phyloP scores from a whole-genome alignment of 148 eudicot genomes.

The Arctostaphylos glauca region DNA sequence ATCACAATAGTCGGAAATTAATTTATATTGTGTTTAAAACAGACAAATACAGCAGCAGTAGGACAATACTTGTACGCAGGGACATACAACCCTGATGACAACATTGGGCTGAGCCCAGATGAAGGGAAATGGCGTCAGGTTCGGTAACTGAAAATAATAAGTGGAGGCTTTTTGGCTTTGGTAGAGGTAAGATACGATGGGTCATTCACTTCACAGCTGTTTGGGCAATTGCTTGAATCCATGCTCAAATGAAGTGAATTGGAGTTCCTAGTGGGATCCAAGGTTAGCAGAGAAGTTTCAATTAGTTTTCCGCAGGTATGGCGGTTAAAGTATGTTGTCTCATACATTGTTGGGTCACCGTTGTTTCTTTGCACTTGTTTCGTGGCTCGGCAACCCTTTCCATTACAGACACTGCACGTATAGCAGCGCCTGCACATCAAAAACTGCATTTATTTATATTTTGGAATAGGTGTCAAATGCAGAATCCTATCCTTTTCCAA shows the following conservation, averaged over 20 bases:
- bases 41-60: not conserved
- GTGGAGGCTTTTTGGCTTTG: not conserved
- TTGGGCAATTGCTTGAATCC: not conserved
- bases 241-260: not conserved
- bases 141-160: not conserved
- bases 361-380: not conserved
- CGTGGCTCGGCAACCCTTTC: not conserved
- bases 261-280: not conserved
- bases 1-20: too few species aligned
- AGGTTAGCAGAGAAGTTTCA: not conserved
- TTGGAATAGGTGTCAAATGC: too few species aligned
- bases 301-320: not conserved
- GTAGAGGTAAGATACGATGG: not conserved
- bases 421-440: not conserved
- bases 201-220: not conserved
- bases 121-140: not conserved
- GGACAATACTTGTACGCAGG: not conserved
- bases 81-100: not conserved
- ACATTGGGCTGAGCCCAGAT: not conserved
- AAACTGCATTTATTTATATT: not conserved
- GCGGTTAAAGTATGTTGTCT: not conserved
- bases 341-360: not conserved
- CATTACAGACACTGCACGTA: not conserved
- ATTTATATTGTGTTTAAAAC: too few species aligned
- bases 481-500: too few species aligned